Evolutionary conservation across 2,329 filamentous ascomycete genomes (phyloP).

Genomic region (Corinectria fuckeliana): DNA sequence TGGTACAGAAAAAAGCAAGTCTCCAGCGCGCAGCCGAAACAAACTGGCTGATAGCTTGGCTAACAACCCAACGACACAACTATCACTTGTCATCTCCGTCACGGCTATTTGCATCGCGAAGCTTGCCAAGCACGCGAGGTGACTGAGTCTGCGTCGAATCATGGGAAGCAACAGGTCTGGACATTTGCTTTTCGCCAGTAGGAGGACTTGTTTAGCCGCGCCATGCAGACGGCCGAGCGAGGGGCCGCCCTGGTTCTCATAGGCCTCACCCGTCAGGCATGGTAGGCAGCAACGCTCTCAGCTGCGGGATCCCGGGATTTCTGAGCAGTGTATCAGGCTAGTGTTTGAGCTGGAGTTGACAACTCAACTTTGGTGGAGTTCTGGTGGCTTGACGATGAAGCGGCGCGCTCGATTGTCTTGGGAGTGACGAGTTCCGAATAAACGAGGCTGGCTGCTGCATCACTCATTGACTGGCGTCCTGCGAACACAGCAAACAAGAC

Average conservation of each 20-base stretch:
- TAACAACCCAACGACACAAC: background rate
- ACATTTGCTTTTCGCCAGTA: background rate
- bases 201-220: background rate
- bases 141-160: background rate
- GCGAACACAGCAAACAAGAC: background rate
- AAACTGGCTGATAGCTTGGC: background rate
- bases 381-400: background rate
- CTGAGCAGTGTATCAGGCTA: background rate
- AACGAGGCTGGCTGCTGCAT: background rate
- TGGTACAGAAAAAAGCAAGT: background rate
- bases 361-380: background rate
- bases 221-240: slow-evolving; percentile 3
- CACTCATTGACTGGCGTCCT: background rate
- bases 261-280: background rate
- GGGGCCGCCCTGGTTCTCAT: background rate
- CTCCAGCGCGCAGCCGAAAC: background rate
- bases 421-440: background rate
- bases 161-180: background rate
- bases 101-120: background rate
- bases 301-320: background rate
- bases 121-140: background rate
- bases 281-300: background rate
- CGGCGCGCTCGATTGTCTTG: background rate
- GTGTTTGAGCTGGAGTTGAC: background rate
- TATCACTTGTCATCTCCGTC: background rate